These are phyloP conservation scores for Sphagnurus paluster DNA, from an alignment of 1,284 basidiomycete genomes.

Conservation along the genomic window DNA sequence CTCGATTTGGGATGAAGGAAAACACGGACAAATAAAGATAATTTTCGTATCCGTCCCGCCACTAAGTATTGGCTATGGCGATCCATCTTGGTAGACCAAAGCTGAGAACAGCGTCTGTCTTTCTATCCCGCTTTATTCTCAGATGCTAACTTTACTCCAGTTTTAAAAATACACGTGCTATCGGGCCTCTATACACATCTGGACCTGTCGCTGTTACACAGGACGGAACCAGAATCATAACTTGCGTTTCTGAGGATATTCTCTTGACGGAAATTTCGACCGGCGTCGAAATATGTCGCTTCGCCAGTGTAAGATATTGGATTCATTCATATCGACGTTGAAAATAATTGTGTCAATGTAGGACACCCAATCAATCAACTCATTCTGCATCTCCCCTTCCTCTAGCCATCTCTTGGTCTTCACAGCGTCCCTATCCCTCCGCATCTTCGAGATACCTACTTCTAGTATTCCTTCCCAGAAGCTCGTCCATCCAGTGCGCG, in stretches of 20 bases:
- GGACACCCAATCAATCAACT: slow-evolving; percentile 65
- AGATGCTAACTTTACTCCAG: slow-evolving; percentile 36
- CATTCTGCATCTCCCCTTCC: slow-evolving; percentile 69
- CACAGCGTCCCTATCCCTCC: slow-evolving; percentile 68
- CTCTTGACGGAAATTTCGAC: slow-evolving; percentile 78
- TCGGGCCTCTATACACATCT: slow-evolving; percentile 83
- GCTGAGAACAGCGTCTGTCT: slow-evolving; percentile 62
- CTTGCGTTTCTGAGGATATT: slow-evolving; percentile 86
- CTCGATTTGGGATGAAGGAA: neutral
- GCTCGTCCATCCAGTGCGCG: slow-evolving; percentile 63
- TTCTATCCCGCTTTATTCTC: neutral
- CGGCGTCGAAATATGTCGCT: slow-evolving; percentile 77
- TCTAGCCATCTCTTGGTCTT: slow-evolving; percentile 64
- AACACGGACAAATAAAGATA: slow-evolving; percentile 14
- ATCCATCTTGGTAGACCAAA: slow-evolving; percentile 38
- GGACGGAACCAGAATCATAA: slow-evolving; percentile 82
- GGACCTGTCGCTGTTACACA: slow-evolving; percentile 82
- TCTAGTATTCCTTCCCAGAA: slow-evolving; percentile 44
- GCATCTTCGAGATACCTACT: slow-evolving; percentile 62
- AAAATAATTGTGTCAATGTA: slow-evolving; percentile 27
- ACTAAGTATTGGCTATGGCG: slow-evolving; percentile 31
- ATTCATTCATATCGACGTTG: slow-evolving; percentile 8
- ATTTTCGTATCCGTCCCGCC: slow-evolving; percentile 6
- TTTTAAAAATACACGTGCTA: slow-evolving; percentile 70
- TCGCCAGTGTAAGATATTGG: slow-evolving; percentile 69